Conservation (phyloP, 441 rosid genomes). For the Gossypium schwendimanii region DNA sequence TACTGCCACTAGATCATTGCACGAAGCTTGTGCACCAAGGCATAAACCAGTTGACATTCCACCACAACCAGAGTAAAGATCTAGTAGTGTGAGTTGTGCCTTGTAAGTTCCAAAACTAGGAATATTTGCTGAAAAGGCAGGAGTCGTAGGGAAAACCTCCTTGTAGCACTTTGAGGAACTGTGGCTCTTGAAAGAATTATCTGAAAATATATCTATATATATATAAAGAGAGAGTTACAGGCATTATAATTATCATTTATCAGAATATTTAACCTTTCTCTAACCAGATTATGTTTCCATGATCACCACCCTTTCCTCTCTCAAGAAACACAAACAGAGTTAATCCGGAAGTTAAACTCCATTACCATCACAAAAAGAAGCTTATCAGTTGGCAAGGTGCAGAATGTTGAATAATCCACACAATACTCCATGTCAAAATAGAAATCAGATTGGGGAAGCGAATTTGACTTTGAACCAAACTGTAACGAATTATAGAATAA, state of each 20-base stretch:
- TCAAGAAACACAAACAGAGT: not conserved
- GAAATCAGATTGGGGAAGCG: constrained; percentile 38
- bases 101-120: constrained; percentile 27
- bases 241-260: not conserved
- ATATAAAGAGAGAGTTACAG: constrained; percentile 12
- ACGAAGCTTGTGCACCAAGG: constrained; percentile 70
- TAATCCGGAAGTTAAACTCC: not conserved
- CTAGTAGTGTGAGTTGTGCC: constrained; percentile 47
- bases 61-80: constrained; percentile 90
- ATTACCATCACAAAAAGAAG: constrained; percentile 15
- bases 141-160: constrained; percentile 19
- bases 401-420: constrained; percentile 82
- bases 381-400: constrained; percentile 47
- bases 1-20: constrained; percentile 70
- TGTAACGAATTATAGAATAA: constrained; percentile 28
- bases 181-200: constrained; percentile 26
- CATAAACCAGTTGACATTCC: constrained; percentile 93
- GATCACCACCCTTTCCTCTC: not conserved
- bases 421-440: constrained; percentile 88
- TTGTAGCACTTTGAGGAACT: constrained; percentile 18
- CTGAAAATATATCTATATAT: constrained; percentile 25
- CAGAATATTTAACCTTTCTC: not conserved
- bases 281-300: not conserved
- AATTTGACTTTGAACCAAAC: constrained; percentile 35
- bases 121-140: constrained; percentile 19